A percentile compares a stretch with the other conserved stretches of the same genome.
phyloP scores from a whole-genome alignment of 768 basidiomycete genomes.

The Tricholoma matsutake region DNA sequence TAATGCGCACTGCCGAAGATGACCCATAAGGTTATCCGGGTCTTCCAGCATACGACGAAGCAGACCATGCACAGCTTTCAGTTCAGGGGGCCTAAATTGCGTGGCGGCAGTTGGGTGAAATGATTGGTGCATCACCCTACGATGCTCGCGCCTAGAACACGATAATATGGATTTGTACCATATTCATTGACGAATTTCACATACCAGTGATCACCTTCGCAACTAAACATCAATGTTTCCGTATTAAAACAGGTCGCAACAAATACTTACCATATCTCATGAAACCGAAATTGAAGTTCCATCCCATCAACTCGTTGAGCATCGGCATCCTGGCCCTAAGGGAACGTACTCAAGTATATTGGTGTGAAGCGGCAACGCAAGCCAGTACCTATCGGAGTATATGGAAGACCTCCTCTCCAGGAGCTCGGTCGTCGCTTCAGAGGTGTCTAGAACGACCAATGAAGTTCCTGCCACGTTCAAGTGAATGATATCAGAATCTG shows the following conservation, averaged over 20 bases:
- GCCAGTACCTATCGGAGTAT: slow-evolving; percentile 1
- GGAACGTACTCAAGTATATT: background rate
- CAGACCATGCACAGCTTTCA: no score
- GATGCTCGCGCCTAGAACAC: slow-evolving; percentile 21
- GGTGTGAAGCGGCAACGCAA: background rate
- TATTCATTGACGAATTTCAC: background rate
- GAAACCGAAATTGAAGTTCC: slow-evolving; percentile 8
- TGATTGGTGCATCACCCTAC: slow-evolving; percentile 20
- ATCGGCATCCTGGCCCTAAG: slow-evolving; percentile 8
- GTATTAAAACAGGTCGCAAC: background rate
- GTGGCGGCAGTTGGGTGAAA: slow-evolving; percentile 17
- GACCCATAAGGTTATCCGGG: slow-evolving; percentile 13
- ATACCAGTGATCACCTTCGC: background rate
- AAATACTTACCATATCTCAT: slow-evolving; percentile 4
- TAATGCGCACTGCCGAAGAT: slow-evolving; percentile 14
- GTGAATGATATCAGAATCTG: slow-evolving; percentile 7
- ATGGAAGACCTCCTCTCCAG: slow-evolving; percentile 1
- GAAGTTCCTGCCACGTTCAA: background rate
- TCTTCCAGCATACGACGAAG: slow-evolving; percentile 5
- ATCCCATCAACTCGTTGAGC: slow-evolving; percentile 13
- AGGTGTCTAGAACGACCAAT: no score
- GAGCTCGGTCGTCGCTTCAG: no score
- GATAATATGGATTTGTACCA: no score
- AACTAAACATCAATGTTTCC: no score
- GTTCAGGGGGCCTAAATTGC: background rate